Conservation (phyloP, 148 eudicot genomes). For the Bassia scoparia region DNA sequence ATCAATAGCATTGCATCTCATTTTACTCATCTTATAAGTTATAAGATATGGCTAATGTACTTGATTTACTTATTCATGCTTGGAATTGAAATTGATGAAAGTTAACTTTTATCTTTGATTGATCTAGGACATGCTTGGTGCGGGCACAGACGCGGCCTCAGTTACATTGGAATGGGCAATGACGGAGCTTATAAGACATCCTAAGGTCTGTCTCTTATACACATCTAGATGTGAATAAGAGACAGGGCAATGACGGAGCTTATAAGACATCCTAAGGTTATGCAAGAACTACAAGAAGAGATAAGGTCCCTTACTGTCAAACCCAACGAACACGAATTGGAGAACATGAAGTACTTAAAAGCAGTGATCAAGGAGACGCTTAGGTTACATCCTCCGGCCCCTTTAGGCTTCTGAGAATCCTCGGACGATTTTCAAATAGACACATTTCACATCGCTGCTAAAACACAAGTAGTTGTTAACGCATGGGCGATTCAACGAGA, state of each 20-base stretch:
- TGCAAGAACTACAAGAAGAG: not conserved
- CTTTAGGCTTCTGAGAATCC: not conserved
- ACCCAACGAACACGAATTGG: not conserved
- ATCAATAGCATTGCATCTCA: too few species aligned
- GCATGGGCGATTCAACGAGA: conserved; percentile 6
- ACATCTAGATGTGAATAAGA: too few species aligned
- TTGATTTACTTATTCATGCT: too few species aligned
- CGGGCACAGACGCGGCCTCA: conserved; percentile 8
- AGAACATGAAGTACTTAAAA: conserved; percentile 13
- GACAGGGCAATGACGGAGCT: conserved; percentile 25
- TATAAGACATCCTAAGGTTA: not conserved
- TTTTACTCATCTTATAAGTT: too few species aligned
- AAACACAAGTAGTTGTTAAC: conserved; percentile 9
- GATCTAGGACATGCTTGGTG: conserved; percentile 18
- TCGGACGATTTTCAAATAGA: not conserved
- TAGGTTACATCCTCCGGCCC: conserved; percentile 24
- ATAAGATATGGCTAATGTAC: too few species aligned
- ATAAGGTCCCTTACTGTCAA: not conserved
- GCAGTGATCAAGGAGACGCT: conserved; percentile 27
- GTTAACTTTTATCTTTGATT: not conserved
- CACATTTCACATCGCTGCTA: not conserved
- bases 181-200: conserved; percentile 14
- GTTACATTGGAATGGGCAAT: conserved; percentile 17
- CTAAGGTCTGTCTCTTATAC: too few species aligned
- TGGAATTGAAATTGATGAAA: too few species aligned